phyloP scores from a whole-genome alignment of 352 stramenopile genomes.

The Phytophthora crassamura region DNA sequence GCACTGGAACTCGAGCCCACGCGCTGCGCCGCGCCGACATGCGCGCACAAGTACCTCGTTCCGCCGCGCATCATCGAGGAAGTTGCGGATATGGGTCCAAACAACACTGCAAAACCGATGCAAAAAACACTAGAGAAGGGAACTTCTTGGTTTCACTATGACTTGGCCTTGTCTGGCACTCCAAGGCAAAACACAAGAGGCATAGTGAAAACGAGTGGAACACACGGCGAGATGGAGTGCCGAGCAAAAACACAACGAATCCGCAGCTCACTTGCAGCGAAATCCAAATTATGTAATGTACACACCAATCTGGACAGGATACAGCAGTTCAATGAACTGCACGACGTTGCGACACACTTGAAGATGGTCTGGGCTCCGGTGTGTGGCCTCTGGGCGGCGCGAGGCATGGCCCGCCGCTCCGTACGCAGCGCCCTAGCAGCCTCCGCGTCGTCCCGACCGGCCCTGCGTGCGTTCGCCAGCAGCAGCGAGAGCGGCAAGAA shows the following conservation, averaged over 20 bases:
- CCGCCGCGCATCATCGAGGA: constrained; percentile 50
- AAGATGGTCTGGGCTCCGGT: constrained; percentile 4
- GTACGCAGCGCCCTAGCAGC: not conserved
- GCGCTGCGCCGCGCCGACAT: constrained; percentile 13
- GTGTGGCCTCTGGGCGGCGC: constrained; percentile 19
- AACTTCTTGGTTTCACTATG: too few relatives aligned
- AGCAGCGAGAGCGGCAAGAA: constrained; percentile 3
- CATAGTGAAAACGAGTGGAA: too few relatives aligned
- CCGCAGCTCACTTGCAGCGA: too few relatives aligned
- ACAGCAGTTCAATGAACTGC: constrained; percentile 6
- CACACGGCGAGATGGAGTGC: too few relatives aligned
- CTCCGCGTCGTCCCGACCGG: not conserved
- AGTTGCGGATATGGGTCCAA: not conserved
- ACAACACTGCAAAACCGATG: too few relatives aligned
- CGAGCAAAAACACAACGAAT: too few relatives aligned
- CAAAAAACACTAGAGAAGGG: too few relatives aligned
- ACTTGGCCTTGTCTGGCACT: too few relatives aligned
- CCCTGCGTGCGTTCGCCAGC: not conserved
- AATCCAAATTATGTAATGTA: not conserved
- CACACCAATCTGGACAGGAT: constrained; percentile 12
- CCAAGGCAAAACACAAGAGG: too few relatives aligned
- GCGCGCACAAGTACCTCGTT: constrained; percentile 59
- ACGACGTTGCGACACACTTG: not conserved
- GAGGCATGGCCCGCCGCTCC: constrained; percentile 5
- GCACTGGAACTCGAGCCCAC: not conserved